A percentile compares a stretch with the other conserved stretches of the same genome.
phyloP scores from a whole-genome alignment of 2,329 filamentous ascomycete genomes.

The Hypoxylon sp. region DNA sequence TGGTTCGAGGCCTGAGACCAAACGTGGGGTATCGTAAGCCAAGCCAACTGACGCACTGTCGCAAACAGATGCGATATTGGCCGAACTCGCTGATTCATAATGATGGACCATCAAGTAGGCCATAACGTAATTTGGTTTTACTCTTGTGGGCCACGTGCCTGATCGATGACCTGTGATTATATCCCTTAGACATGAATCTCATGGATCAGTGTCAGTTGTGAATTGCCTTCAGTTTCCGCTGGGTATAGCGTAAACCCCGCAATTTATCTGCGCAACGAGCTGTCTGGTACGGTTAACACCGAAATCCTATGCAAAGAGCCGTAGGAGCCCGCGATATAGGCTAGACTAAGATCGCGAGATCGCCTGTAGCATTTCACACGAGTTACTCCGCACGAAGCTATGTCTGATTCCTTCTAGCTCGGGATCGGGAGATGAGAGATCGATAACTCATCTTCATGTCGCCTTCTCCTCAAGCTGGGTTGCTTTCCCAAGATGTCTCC shows the following conservation, averaged over 20 bases:
- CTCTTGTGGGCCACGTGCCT: conserved; percentile 22
- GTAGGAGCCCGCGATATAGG: conserved; percentile 10
- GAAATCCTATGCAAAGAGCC: conserved; percentile 19
- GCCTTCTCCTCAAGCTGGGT: conserved; percentile 45
- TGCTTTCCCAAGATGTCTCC: conserved; percentile 60
- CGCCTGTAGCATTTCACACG: background rate
- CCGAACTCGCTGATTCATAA: conserved; percentile 41
- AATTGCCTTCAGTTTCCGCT: conserved; percentile 15
- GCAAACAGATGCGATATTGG: conserved; percentile 34
- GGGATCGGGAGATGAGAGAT: background rate
- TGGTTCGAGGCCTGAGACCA: conserved; percentile 34
- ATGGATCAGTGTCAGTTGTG: background rate
- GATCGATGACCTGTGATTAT: conserved; percentile 23
- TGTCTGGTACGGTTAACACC: conserved; percentile 17
- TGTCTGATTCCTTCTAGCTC: conserved; percentile 8
- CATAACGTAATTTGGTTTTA: conserved; percentile 40
- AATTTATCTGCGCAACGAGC: conserved; percentile 8
- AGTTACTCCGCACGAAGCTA: conserved; percentile 16
- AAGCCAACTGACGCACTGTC: conserved; percentile 29
- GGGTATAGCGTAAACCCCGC: conserved; percentile 19
- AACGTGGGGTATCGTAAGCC: conserved; percentile 39
- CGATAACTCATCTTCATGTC: conserved; percentile 31
- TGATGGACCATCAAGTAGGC: conserved; percentile 25
- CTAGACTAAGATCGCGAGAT: conserved; percentile 4
- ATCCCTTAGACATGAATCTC: conserved; percentile 14